Conservation (phyloP, 2,329 filamentous ascomycete species). For the Knoxdaviesia proteae region DNA sequence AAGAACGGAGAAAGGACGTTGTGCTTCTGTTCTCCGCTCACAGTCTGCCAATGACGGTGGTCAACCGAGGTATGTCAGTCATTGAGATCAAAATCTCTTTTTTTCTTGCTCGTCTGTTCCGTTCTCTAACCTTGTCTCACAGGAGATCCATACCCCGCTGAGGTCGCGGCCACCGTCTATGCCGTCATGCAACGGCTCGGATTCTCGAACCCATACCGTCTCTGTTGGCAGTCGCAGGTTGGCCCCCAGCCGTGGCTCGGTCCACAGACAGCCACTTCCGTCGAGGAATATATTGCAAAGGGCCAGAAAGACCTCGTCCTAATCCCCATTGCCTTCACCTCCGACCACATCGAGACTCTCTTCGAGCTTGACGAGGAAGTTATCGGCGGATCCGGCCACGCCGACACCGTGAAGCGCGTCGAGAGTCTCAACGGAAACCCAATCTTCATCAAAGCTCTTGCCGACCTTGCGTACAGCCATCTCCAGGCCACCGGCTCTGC, state of each 20-base stretch:
- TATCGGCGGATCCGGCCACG: constrained; percentile 64
- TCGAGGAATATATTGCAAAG: constrained; percentile 73
- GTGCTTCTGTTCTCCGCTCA: constrained; percentile 88
- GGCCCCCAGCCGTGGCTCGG: constrained; percentile 90
- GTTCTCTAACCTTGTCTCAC: constrained; percentile 10
- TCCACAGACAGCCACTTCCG: constrained; percentile 75
- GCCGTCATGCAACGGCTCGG: constrained; percentile 86
- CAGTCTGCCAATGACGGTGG: constrained; percentile 89
- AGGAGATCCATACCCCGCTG: constrained; percentile 86
- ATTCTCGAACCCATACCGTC: constrained; percentile 74
- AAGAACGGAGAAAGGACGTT: constrained; percentile 57
- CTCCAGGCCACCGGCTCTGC: constrained; percentile 41
- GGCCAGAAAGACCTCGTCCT: constrained; percentile 81
- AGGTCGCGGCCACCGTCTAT: constrained; percentile 88
- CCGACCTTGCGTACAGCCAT: constrained; percentile 68
- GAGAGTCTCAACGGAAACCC: constrained; percentile 84
- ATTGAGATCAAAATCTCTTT: not conserved
- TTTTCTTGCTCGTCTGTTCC: not conserved
- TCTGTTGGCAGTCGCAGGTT: constrained; percentile 97
- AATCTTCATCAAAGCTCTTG: constrained; percentile 76
- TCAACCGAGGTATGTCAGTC: constrained; percentile 52
- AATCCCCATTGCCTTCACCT: constrained; percentile 92
- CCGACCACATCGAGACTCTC: constrained; percentile 95
- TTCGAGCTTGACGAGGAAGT: constrained; percentile 90
- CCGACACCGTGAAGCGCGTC: constrained; percentile 67